Percentiles rank a stretch among this genome's conserved stretches.
Conservation (phyloP, 2,329 filamentous ascomycete species). For the Plenodomus biglobosus region DNA sequence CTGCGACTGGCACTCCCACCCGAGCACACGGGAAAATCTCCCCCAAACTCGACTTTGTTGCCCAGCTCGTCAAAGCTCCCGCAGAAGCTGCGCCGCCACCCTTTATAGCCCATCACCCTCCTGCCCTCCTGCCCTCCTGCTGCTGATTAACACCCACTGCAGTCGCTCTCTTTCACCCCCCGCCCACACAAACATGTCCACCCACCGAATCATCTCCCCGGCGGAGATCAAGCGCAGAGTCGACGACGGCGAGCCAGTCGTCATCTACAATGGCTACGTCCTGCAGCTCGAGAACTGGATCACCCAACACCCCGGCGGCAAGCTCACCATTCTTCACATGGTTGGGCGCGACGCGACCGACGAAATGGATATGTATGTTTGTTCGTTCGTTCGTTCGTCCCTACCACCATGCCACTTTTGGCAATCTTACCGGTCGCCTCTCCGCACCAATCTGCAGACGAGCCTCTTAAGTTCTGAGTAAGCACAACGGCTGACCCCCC, state of each 20-base stretch:
- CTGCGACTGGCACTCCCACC: constrained; percentile 6
- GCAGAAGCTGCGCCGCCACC: constrained; percentile 4
- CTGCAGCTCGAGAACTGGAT: constrained; percentile 62
- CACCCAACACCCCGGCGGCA: constrained; percentile 60
- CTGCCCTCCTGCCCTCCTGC: constrained; percentile 5
- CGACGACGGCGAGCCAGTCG: constrained; percentile 57
- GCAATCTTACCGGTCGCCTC: constrained; percentile 4
- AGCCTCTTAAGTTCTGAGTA: constrained; percentile 10
- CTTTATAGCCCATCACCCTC: constrained; percentile 11
- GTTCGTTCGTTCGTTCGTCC: no score
- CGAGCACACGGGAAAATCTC: constrained; percentile 13
- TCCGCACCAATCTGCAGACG: constrained; percentile 9
- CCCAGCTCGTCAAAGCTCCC: constrained; percentile 2
- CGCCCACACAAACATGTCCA: constrained; percentile 19
- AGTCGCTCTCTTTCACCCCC: constrained; percentile 2
- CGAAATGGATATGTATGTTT: constrained; percentile 61
- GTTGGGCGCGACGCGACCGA: constrained; percentile 61
- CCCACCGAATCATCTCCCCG: constrained; percentile 45
- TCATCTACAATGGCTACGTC: constrained; percentile 59
- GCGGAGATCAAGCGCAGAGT: constrained; percentile 56
- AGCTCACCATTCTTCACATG: constrained; percentile 63
- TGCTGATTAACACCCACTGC: constrained; percentile 4
- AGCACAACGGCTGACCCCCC: constrained; percentile 21
- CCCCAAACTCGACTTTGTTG: constrained; percentile 7
- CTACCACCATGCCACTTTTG: constrained; percentile 9